Conservation (phyloP, 148 eudicot species). For the Drosera capensis region DNA sequence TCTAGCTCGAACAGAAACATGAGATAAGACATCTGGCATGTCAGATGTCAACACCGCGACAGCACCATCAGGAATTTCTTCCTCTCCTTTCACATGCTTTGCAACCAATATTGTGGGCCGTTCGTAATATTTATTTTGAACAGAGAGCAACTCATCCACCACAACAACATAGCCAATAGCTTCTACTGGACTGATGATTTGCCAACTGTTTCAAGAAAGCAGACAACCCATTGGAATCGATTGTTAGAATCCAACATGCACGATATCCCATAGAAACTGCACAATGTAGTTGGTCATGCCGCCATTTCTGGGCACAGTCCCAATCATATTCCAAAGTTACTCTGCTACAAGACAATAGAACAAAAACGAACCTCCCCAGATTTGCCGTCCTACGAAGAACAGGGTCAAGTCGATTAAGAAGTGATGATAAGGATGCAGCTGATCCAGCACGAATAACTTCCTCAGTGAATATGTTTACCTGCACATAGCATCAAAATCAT, state of each 20-base stretch:
- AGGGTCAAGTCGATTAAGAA: conserved; percentile 90
- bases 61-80: conserved; percentile 96
- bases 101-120: conserved; percentile 87
- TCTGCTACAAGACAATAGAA: not conserved
- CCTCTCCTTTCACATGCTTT: conserved; percentile 89
- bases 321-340: no score
- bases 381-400: conserved; percentile 81
- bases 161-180: conserved; percentile 83
- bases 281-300: not conserved
- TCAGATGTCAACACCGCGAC: conserved; percentile 95
- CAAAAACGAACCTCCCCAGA: conserved; percentile 60
- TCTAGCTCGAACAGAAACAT: conserved; percentile 99
- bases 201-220: conserved; percentile 59
- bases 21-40: conserved; percentile 99
- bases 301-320: no score
- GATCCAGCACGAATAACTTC: conserved; percentile 96
- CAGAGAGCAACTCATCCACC: conserved; percentile 81
- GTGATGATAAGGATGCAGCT: conserved; percentile 89
- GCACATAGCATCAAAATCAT: conserved; percentile 14
- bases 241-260: no score
- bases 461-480: conserved; percentile 91
- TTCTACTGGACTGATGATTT: conserved; percentile 97
- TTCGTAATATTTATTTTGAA: conserved; percentile 66
- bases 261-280: no score
- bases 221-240: conserved; percentile 9